Conservation (phyloP, 139 green algal species). For the Tetradesmus obliquus region DNA sequence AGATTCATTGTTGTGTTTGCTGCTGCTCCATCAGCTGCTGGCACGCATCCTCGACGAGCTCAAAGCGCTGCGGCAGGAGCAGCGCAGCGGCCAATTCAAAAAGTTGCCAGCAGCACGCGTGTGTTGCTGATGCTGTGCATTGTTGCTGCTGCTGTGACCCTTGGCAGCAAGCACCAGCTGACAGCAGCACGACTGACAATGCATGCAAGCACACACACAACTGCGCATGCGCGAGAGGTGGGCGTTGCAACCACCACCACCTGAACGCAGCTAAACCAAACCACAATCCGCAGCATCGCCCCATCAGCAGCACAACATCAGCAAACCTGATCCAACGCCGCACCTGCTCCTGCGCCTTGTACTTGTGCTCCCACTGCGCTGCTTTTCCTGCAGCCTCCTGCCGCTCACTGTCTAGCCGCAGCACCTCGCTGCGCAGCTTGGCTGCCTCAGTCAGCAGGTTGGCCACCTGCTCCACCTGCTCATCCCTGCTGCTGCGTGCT, state of each 20-base stretch:
- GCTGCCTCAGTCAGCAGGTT: not conserved
- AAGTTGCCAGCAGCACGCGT: too few species aligned
- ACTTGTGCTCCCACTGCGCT: slow-evolving; percentile 1
- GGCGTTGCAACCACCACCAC: too few species aligned
- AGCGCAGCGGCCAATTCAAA: too few species aligned
- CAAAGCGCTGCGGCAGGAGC: not conserved
- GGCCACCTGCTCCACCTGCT: not conserved
- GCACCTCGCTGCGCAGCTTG: not conserved
- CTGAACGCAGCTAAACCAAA: too few species aligned
- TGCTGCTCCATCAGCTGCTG: slow-evolving; percentile 14
- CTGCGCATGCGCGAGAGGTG: too few species aligned
- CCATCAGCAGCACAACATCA: too few species aligned
- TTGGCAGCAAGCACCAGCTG: not conserved
- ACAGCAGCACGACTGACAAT: not conserved
- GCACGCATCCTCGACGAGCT: not conserved
- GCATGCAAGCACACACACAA: too few species aligned
- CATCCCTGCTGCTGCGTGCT: not conserved
- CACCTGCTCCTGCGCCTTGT: slow-evolving; percentile 19
- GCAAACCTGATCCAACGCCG: not conserved
- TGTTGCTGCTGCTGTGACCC: too few species aligned
- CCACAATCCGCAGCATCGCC: too few species aligned
- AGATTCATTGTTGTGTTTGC: not conserved
- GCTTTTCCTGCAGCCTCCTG: slow-evolving; percentile 3
- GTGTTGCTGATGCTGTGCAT: too few species aligned
- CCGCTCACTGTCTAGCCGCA: not conserved